A percentile compares a stretch with the other conserved stretches of the same genome.
Evolutionary conservation across 345 rosid species (phyloP).

Genomic region (Cardiospermum halicacabum): DNA sequence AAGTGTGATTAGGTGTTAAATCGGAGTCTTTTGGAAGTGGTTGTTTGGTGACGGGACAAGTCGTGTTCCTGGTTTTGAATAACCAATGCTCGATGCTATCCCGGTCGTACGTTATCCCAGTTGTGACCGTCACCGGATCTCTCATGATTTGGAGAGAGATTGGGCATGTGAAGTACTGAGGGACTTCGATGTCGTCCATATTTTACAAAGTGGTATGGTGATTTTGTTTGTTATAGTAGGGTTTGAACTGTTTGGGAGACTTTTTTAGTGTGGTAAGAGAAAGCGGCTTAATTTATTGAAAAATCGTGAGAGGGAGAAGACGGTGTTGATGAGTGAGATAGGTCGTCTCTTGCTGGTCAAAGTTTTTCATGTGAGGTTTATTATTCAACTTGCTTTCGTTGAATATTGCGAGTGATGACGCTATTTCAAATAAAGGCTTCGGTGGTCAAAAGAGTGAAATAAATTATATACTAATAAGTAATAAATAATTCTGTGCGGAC

Average conservation of each 20-base stretch:
- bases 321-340: not conserved
- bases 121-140: conserved; percentile 69
- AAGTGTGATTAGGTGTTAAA: conserved; percentile 71
- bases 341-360: conserved; percentile 22
- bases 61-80: conserved; percentile 15
- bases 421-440: conserved; percentile 3
- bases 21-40: conserved; percentile 49
- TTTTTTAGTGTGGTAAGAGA: conserved; percentile 27
- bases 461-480: too few relatives aligned
- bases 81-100: conserved; percentile 78
- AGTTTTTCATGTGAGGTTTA: not conserved
- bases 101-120: conserved; percentile 89
- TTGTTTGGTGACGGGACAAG: conserved; percentile 68
- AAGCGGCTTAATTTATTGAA: conserved; percentile 22
- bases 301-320: conserved; percentile 1
- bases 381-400: not conserved
- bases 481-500: too few relatives aligned
- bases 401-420: not conserved
- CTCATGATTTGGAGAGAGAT: conserved; percentile 81
- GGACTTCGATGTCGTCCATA: conserved; percentile 58
- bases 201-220: too few relatives aligned
- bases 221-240: too few relatives aligned
- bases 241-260: too few relatives aligned
- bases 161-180: conserved; percentile 68
- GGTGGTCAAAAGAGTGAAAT: conserved; percentile 12